Conservation (phyloP, 1,284 basidiomycete genomes). For the Stygiomarasmius scandens region DNA sequence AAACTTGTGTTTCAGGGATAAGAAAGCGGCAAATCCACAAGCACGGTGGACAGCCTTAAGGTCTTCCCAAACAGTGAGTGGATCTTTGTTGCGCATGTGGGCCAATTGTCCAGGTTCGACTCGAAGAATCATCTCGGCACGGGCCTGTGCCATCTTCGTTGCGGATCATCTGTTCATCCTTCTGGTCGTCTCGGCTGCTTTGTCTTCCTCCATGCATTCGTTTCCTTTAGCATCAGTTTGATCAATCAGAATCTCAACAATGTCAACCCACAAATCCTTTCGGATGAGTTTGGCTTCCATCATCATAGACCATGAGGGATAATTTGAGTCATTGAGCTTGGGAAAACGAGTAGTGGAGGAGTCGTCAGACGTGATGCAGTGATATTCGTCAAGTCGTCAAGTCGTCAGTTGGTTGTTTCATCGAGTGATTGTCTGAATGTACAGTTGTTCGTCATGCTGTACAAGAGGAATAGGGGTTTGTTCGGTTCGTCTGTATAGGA, state of each 20-base stretch:
- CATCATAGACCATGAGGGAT: slow-evolving; percentile 31
- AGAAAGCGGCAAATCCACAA: slow-evolving; percentile 30
- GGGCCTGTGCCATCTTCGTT: slow-evolving; percentile 29
- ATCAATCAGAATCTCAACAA: slow-evolving; percentile 16
- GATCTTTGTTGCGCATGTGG: slow-evolving; percentile 28
- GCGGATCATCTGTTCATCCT: slow-evolving; percentile 14
- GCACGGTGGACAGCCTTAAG: slow-evolving; percentile 32
- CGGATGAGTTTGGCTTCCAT: slow-evolving; percentile 34
- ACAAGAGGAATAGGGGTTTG: too few species aligned
- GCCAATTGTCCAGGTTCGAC: slow-evolving; percentile 34
- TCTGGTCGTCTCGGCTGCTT: slow-evolving; percentile 18
- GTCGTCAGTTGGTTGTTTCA: background rate
- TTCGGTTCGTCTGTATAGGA: too few species aligned
- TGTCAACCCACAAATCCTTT: slow-evolving; percentile 22
- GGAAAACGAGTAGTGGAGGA: background rate
- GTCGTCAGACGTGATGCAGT: background rate
- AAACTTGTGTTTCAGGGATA: slow-evolving; percentile 28
- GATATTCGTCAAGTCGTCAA: background rate
- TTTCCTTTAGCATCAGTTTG: slow-evolving; percentile 6
- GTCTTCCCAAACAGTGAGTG: slow-evolving; percentile 31
- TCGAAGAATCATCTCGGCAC: slow-evolving; percentile 31
- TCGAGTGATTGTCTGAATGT: too few species aligned
- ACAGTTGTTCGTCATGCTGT: too few species aligned
- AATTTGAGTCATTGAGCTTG: slow-evolving; percentile 32
- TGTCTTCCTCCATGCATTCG: background rate